Base-by-base conservation (phyloP, 73 alveolate species). In the Diophrys sp. region DNA sequence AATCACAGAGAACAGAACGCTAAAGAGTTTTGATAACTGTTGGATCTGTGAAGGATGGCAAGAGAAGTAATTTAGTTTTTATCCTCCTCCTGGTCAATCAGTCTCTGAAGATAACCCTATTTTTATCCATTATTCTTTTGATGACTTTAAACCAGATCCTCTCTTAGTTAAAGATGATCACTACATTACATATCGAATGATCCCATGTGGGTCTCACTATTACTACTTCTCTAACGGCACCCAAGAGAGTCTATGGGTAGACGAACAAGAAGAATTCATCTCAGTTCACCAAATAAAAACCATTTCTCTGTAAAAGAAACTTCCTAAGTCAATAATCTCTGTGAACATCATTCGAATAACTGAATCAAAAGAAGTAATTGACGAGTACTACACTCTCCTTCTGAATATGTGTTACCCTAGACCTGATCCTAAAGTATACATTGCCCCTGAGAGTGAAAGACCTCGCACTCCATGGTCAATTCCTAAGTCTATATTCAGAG, bases 21-120 rank as follows among this genome's bases (percentile, higher is more conserved):
- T 44, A 5, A 67, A 18, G 33, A 31, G 54, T 11, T 31, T 74
- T 56, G 68, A 82, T 53, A 25, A 26, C 31, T 82, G 90, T 33
- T 82, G 90, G 90, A 34, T 82, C 23, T 82, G 90, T 33, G 90
- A 82, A 26, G 84, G 84, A 0, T 74, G 90, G 82, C 23, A 54
- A 2, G 90, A 82, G 62, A 5, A 44, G 5, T 44, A n/a, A 33
- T 1, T 2, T 25, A 23, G 27, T 8, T 62, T 82, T 26, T 55
- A 74, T 2, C 1, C 53, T 26, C 71, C 28, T 25, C 11, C 34
- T 0, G 71, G 74, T 24, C 23, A 54, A 55, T 54, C 80, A 66
- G 67, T 24, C 33, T 30, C 56, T 11, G 69, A 29, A 14, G 66
- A 57, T 29, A 75, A 68, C 31, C 71, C 32, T 56, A 77, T 74